Percentiles rank a stretch among this genome's conserved stretches.
phyloP scores from a whole-genome alignment of 2,329 filamentous ascomycete species.

The Fusarium robinianum region DNA sequence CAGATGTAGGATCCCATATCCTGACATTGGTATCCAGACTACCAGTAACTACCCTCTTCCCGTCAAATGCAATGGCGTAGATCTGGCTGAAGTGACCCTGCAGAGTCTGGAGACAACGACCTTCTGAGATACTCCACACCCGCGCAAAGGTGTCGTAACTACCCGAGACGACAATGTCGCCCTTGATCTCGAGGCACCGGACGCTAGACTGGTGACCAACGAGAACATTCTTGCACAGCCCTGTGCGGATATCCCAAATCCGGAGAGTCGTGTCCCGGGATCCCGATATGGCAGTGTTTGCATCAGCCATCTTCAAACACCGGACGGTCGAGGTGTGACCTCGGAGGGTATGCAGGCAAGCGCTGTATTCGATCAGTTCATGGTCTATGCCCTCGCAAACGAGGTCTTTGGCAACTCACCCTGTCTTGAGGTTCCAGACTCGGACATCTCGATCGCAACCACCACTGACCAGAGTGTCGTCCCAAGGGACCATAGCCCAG shows the following conservation, averaged over 20 bases:
- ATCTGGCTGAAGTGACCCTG: conserved; percentile 98
- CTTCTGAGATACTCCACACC: conserved; percentile 97
- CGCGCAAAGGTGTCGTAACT: conserved; percentile 97
- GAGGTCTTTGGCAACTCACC: conserved; percentile 66
- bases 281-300: conserved; percentile 91
- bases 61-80: conserved; percentile 97
- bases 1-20: conserved; percentile 92
- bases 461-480: conserved; percentile 90
- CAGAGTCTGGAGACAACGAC: conserved; percentile 86
- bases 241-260: conserved; percentile 91
- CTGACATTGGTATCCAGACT: conserved; percentile 95
- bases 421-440: conserved; percentile 94
- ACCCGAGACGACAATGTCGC: conserved; percentile 95
- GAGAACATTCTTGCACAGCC: conserved; percentile 86
- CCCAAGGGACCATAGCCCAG: conserved; percentile 99
- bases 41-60: conserved; percentile 88
- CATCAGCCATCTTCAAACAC: conserved; percentile 96
- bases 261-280: conserved; percentile 92
- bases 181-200: conserved; percentile 91
- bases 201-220: conserved; percentile 96
- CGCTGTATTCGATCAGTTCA: conserved; percentile 49
- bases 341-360: conserved; percentile 79
- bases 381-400: no score
- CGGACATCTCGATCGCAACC: conserved; percentile 96
- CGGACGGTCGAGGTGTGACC: conserved; percentile 96